Evolutionary conservation across 352 stramenopile species (phyloP), one percentile per base, ranked within the genome.

Genomic region (Phytophthora pini): DNA sequence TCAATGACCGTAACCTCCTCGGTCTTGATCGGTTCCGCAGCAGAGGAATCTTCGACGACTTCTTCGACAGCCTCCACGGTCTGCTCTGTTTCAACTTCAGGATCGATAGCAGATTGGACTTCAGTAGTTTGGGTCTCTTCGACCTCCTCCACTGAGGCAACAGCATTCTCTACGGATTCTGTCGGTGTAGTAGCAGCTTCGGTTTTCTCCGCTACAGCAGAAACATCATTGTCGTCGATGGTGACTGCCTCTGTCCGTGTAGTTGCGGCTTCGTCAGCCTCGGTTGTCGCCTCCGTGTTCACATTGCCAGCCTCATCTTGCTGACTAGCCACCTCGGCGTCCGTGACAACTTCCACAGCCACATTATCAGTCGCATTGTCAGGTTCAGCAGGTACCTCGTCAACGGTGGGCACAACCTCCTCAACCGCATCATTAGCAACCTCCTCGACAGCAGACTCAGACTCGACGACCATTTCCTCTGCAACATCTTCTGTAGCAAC

Each of bases 11-110:
- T 12, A 52, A 8, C 45, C 8, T 56, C 24, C 15, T 27, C 48
- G 43, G 15, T 13, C 20, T 56, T 24, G 13, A 56, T 36, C 48
- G 12, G 31, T 8, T 34, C 5, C 13, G 12, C 9, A 44, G 11
- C 22, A 39, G 24, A 10, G 10, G 50, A 5, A 26, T 56, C 45
- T 32, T 63, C 34, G 22, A 17, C 5, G 10, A 29, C 12, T 6
- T 60, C 43, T 17, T 53, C 48, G 5, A 49, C 27, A 20, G 45
- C 1, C 40, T 61, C 50, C 11, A 61, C 31, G 12, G 34, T 24
- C 24, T 48, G 24, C 36, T 54, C 39, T 55, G 12, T 44, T 22
- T n/a, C n/a, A 40, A 26, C 26, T 11, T 62, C 49, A 2, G 38
- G 46, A 9, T 56, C 17, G 41, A 29, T 46, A 43, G 6, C 31